phyloP scores from a whole-genome alignment of 1,139 yeast species.

The Yamadazyma sp. region DNA sequence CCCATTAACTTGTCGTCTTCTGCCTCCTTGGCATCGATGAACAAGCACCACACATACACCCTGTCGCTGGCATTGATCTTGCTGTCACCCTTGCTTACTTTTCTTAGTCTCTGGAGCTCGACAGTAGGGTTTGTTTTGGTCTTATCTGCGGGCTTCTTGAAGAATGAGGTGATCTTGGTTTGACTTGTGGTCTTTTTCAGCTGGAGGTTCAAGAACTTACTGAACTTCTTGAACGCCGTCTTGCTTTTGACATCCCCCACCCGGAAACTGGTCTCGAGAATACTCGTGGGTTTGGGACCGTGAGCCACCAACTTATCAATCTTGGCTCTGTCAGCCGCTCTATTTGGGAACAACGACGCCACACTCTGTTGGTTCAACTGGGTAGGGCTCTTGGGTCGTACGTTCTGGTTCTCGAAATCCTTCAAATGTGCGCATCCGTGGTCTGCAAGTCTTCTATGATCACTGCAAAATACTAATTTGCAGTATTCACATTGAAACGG shows the following conservation, averaged over 20 bases:
- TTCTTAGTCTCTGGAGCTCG: constrained; percentile 36
- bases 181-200: constrained; percentile 16
- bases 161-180: constrained; percentile 16
- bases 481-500: constrained; percentile 68
- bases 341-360: constrained; percentile 56
- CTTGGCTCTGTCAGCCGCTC: constrained; percentile 37
- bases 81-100: constrained; percentile 67
- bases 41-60: constrained; percentile 59
- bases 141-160: constrained; percentile 14
- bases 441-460: constrained; percentile 50
- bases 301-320: constrained; percentile 35
- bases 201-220: constrained; percentile 42
- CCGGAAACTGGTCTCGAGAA: constrained; percentile 25
- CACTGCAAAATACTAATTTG: constrained; percentile 53
- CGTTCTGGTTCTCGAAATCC: constrained; percentile 13
- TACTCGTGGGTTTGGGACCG: constrained; percentile 27
- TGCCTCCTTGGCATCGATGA: constrained; percentile 37
- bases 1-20: constrained; percentile 24
- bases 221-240: constrained; percentile 47
- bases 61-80: constrained; percentile 56
- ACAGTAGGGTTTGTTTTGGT: constrained; percentile 18
- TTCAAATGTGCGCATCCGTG: constrained; percentile 44
- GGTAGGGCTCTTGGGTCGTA: constrained; percentile 10
- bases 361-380: constrained; percentile 27
- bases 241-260: constrained; percentile 28